Percentiles rank a stretch among this genome's conserved stretches.
These are phyloP conservation scores for Iris macrosiphon DNA, from an alignment of 106 monocot genomes.

Conservation along the genomic window DNA sequence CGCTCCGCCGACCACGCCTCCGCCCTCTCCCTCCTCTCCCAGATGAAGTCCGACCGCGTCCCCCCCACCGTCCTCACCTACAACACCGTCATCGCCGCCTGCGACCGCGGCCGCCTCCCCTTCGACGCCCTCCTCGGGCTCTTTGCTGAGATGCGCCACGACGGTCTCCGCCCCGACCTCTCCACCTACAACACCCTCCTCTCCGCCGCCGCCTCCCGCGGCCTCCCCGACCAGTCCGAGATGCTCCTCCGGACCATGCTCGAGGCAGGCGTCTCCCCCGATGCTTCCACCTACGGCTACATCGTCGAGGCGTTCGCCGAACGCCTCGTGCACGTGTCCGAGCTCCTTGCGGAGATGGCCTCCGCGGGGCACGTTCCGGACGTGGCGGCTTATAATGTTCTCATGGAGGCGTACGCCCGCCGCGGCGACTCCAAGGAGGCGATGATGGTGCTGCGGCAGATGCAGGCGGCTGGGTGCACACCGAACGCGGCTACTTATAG, in stretches of 20 bases:
- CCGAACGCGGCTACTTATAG: conserved; percentile 82
- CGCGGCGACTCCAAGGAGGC: conserved; percentile 40
- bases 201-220: conserved; percentile 61
- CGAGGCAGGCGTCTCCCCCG: conserved; percentile 70
- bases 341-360: conserved; percentile 81
- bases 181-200: conserved; percentile 92
- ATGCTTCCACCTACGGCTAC: conserved; percentile 49
- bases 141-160: conserved; percentile 95
- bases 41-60: conserved; percentile 70
- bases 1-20: conserved; percentile 53
- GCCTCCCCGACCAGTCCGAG: conserved; percentile 65
- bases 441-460: conserved; percentile 67
- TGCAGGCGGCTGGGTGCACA: conserved; percentile 70
- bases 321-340: conserved; percentile 39
- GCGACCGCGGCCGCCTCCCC: conserved; percentile 47
- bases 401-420: conserved; percentile 65
- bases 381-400: conserved; percentile 61
- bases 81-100: conserved; percentile 76
- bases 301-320: conserved; percentile 69
- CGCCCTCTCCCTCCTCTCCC: conserved; percentile 47
- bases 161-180: conserved; percentile 71
- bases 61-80: conserved; percentile 72
- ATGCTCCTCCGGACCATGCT: conserved; percentile 75
- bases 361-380: conserved; percentile 59
- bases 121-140: conserved; percentile 67